Conservation (phyloP, 1,139 yeast genomes). For the Zygosaccharomyces sapae region DNA sequence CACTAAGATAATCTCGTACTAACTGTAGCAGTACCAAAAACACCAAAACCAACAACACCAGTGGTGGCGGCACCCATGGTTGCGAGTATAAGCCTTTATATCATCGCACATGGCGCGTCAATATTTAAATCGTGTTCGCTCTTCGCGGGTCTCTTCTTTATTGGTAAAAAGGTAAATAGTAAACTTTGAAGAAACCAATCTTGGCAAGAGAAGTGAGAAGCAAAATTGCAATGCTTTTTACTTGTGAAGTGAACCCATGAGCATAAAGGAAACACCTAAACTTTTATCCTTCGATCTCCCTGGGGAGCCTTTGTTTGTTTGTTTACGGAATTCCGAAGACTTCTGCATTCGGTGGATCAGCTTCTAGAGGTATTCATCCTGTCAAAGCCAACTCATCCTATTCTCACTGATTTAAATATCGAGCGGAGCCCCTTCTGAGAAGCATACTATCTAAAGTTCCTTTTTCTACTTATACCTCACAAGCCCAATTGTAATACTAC, state of each 20-base stretch:
- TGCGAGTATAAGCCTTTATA: background rate
- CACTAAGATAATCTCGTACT: too few relatives aligned
- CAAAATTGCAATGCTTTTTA: background rate
- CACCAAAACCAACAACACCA: background rate
- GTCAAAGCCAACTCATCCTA: background rate
- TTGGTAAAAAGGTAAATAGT: conserved; percentile 8
- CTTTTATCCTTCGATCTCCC: background rate
- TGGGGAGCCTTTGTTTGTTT: conserved; percentile 5
- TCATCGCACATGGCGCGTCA: conserved; percentile 4
- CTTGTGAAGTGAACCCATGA: background rate
- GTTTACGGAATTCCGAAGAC: conserved; percentile 3
- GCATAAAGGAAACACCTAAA: background rate
- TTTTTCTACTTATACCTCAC: background rate
- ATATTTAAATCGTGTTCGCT: conserved; percentile 4
- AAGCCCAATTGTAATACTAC: background rate
- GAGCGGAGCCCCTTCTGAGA: background rate
- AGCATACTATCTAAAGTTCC: background rate
- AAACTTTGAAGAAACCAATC: conserved; percentile 1
- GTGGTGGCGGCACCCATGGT: background rate
- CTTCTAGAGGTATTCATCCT: background rate
- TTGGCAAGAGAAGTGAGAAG: background rate
- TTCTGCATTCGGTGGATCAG: conserved; percentile 3
- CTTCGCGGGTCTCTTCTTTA: conserved; percentile 7
- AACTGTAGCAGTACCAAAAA: background rate
- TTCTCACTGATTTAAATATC: conserved; percentile 7